Evolutionary conservation across 495 filamentous ascomycete genomes (phyloP), one percentile per base, ranked within the genome.

Genomic region (Hypoxylon trugodes): DNA sequence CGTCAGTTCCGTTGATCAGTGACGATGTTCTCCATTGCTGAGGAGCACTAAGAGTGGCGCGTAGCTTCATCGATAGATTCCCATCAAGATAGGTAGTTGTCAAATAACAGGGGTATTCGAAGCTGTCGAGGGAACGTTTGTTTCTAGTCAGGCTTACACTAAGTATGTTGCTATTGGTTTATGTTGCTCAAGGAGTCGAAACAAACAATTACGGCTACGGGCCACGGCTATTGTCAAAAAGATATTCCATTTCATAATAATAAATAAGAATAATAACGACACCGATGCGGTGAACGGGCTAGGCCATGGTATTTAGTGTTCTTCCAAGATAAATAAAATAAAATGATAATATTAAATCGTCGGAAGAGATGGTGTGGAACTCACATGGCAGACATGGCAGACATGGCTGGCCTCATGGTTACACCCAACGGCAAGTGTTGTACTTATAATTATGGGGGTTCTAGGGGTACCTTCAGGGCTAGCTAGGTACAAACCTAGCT

Each of bases 281-380:
- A 56, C 45, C 36, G 35, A 54, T 40, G 30, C 49, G 50, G 37
- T 55, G 56, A 55, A 33, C 36, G n/a, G 49, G n/a, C n/a, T 42
- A 32, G 18, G 49, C 24, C 12, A 48, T 54, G 35, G 50, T 55
- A 32, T 61, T 41, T 47, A 55, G 16, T n/a, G 6, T 6, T 52
- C 52, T 52, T 42, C 32, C n/a, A n/a, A n/a, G n/a, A n/a, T n/a
- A n/a, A n/a, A n/a, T n/a, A n/a, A n/a, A n/a, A n/a, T n/a, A n/a
- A n/a, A n/a, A n/a, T n/a, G n/a, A n/a, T n/a, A n/a, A n/a, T n/a
- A n/a, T n/a, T n/a, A 46, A 61, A 46, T 52, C 40, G 37, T 59
- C 30, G 42, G 40, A 56, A 53, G 46, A 65, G 61, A 65, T 49
- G 47, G 48, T 58, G 54, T 65, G 61, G 54, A 59, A 55, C 61